A percentile compares a stretch with the other conserved stretches of the same genome.
Evolutionary conservation across 495 filamentous ascomycete genomes (phyloP).

Genomic region (Delitschia confertaspora): DNA sequence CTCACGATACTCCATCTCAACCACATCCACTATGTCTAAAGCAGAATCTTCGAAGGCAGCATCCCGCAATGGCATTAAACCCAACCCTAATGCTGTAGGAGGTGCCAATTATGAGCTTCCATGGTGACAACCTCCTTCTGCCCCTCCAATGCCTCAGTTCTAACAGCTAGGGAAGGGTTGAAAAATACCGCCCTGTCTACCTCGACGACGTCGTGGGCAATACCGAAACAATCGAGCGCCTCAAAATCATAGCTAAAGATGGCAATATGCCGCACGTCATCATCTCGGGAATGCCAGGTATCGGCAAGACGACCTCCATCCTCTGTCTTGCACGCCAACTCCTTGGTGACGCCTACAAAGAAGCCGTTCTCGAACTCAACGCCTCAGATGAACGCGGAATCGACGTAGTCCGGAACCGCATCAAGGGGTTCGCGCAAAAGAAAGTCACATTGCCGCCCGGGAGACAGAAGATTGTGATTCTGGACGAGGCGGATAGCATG

Average conservation of each 20-base stretch:
- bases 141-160: not conserved
- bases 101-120: constrained; percentile 75
- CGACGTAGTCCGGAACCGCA: constrained; percentile 95
- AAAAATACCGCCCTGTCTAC: constrained; percentile 92
- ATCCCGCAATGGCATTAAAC: constrained; percentile 55
- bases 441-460: constrained; percentile 92
- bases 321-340: constrained; percentile 88
- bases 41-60: constrained; percentile 73
- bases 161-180: constrained; percentile 58
- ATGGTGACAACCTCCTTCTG: constrained; percentile 48
- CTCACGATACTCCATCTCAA: not conserved
- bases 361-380: constrained; percentile 93
- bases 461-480: constrained; percentile 90
- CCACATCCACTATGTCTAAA: constrained; percentile 35
- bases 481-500: constrained; percentile 97
- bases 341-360: constrained; percentile 90
- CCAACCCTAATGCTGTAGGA: constrained; percentile 49
- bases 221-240: constrained; percentile 88
- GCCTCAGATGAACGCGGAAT: constrained; percentile 97
- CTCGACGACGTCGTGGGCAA: constrained; percentile 97
- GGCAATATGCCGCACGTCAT: constrained; percentile 99
- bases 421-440: constrained; percentile 98
- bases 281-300: constrained; percentile 98
- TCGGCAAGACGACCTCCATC: constrained; percentile 96
- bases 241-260: constrained; percentile 98